Base-by-base conservation (phyloP, 768 basidiomycete genomes). In the Macrolepiota fuliginosa region DNA sequence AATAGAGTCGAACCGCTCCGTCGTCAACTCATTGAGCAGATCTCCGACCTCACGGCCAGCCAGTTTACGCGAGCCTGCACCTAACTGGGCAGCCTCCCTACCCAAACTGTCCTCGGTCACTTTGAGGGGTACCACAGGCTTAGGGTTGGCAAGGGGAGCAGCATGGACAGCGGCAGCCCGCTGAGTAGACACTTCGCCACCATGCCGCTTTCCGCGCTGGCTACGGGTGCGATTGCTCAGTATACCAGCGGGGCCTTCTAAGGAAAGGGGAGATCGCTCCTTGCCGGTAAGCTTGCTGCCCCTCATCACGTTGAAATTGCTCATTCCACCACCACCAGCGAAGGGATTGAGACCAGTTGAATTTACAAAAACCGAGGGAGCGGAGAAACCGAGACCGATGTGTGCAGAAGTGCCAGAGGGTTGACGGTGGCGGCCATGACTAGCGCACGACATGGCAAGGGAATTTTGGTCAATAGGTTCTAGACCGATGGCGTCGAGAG, bases 1-100 rank as follows among this genome's bases (percentile, higher is more conserved):
- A 70, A 98, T 97, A 5, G 92, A 88, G 66, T 95, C 92, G 81
- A 98, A 98, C 67, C 90, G 91, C 80, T 98, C 94, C 87, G 95
- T 91, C 12, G 96, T 96, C 37, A 98, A 84, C 78, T 95, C 96
- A 83, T 98, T 96, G 68, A 98, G 88, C 61, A 97, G 77, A 55
- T 79, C 79, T 75, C 91, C 94, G 78, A 97, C 95, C 76, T 96
- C 96, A 56, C 94, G 90, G 67, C 96, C 94, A 27, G 97, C 92
- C 64, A 90, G 75, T 67, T 92, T 93, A 9, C 92, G 89, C 1
- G 91, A 87, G 49, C 92, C 89, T 13, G 77, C 73, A 50, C 91
- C 88, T 10, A 75, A 73, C 13, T 62, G 61, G 37, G 79, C 67
- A 5, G 79, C 70, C 68, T 86, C 87, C 69, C 83, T 72, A 47